phyloP scores from a whole-genome alignment of 164 flowering plant species.

The Stephania cephalantha region DNA sequence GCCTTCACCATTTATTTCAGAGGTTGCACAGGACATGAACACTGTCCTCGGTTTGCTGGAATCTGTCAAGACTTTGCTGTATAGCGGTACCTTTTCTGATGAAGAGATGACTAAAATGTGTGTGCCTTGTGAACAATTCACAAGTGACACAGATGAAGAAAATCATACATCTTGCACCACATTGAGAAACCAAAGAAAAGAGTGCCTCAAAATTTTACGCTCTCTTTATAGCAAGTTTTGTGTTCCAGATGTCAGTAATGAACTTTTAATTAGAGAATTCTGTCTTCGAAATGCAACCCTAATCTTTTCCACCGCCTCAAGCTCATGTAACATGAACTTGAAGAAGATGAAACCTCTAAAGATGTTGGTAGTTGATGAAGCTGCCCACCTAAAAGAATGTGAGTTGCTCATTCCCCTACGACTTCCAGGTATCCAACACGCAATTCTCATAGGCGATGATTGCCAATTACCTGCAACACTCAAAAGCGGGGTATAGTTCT shows the following conservation, averaged over 20 bases:
- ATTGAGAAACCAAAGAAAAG: background rate
- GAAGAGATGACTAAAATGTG: constrained; percentile 7
- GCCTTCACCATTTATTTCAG: constrained; percentile 29
- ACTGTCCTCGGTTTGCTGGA: constrained; percentile 17
- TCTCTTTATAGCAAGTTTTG: constrained; percentile 7
- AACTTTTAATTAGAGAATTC: constrained; percentile 11
- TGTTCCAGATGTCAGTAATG: constrained; percentile 7
- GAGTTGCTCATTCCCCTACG: constrained; percentile 53
- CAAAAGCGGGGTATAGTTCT: constrained; percentile 27
- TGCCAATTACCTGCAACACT: constrained; percentile 53
- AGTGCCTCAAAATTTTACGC: constrained; percentile 18
- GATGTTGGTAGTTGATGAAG: constrained; percentile 48
- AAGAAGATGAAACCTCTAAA: constrained; percentile 19
- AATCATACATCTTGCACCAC: background rate
- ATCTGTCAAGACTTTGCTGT: constrained; percentile 6
- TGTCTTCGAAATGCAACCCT: constrained; percentile 32
- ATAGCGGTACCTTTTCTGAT: background rate
- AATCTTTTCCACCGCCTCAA: constrained; percentile 43
- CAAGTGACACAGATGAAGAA: background rate
- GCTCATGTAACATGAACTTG: constrained; percentile 21
- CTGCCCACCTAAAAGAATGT: constrained; percentile 62
- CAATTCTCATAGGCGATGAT: constrained; percentile 56
- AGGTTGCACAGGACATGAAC: constrained; percentile 23
- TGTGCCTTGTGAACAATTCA: background rate
- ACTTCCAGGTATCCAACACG: constrained; percentile 39